phyloP scores from a whole-genome alignment of 2,329 filamentous ascomycete species.

The Ophiosphaerella narmari region DNA sequence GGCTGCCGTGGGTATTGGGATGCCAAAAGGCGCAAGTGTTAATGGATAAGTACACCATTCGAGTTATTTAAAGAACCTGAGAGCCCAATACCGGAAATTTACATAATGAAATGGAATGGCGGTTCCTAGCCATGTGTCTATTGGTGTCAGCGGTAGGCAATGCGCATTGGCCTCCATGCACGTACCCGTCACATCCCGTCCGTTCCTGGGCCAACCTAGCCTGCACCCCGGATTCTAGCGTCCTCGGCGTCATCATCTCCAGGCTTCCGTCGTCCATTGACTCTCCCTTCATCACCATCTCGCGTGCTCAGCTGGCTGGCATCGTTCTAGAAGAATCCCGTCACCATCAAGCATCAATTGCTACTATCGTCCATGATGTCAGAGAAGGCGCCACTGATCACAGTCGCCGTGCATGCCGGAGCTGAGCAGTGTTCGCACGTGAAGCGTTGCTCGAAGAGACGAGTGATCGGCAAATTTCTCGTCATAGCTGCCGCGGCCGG shows the following conservation, averaged over 20 bases:
- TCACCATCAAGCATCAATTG: neutral
- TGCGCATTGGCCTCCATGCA: no score
- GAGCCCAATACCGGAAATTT: no score
- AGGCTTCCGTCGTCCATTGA: conserved; percentile 11
- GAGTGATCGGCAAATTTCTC: conserved; percentile 20
- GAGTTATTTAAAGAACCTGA: neutral
- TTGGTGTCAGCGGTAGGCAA: no score
- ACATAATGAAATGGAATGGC: no score
- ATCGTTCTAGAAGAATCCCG: conserved; percentile 2
- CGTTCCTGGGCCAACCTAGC: conserved; percentile 3
- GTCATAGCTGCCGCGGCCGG: conserved; percentile 21
- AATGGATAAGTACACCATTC: conserved; percentile 19
- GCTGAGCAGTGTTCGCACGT: conserved; percentile 12
- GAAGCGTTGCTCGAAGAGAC: conserved; percentile 17
- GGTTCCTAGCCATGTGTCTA: no score
- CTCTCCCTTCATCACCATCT: conserved; percentile 8
- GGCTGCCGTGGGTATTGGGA: conserved; percentile 32
- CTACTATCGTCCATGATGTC: conserved; percentile 15
- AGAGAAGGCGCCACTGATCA: conserved; percentile 29
- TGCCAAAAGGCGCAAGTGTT: conserved; percentile 29
- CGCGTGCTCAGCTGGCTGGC: conserved; percentile 33
- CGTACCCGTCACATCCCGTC: neutral
- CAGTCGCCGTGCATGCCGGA: conserved; percentile 11
- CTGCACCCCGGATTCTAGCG: conserved; percentile 29
- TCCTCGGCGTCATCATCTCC: conserved; percentile 18